Evolutionary conservation across 371 early-diverging fungal genomes (phyloP), one percentile per base, ranked within the genome.

Genomic region (Apophysomyces ossiformis): DNA sequence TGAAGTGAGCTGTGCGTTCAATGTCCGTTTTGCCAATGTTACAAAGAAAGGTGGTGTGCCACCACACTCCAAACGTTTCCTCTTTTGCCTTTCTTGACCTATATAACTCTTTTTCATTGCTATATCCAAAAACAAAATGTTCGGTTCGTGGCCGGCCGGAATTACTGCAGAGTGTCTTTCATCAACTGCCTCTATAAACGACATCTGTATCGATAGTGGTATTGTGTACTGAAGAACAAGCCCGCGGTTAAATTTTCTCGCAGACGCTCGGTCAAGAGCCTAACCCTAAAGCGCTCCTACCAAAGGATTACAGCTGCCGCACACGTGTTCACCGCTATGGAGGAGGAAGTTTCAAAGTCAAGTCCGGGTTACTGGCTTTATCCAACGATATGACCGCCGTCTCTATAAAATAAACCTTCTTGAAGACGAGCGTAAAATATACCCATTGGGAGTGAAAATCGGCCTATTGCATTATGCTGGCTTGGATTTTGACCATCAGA

Each of bases 251-350:
- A 57, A 75, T 83, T n/a, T 80, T 80, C 35, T 57, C 58, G 32
- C 68, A 70, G 37, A 41, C 37, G 0, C 63, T 75, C 18, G 58
- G 54, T 5, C 64, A 68, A 7, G 39, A 35, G 3, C 35, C 18
- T 21, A 37, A 63, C n/a, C 63, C 69, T 1, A 43, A 66, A 38
- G 60, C 75, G 0, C 59, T 75, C 0, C 62, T 80, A 26, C 77
- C 81, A 8, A 58, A 50, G 2, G 74, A 64, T 1, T 83, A 76
- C 60, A 73, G 68, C 60, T 81, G 83, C 32, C 61, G 68, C 11
- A 80, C 88, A 0, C 83, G 86, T 11, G 92, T 91, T 7, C 91
- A 93, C 65, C 91, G 91, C 70, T 93, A 93, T 65, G 93, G 92
- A 11, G 88, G 91, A 37, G 87, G 87, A 9, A 75, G 82, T 5